Percentiles rank a stretch among this genome's conserved stretches.
Evolutionary conservation across 179 eudicot genomes (phyloP).

Genomic region (Pouteria campechiana): DNA sequence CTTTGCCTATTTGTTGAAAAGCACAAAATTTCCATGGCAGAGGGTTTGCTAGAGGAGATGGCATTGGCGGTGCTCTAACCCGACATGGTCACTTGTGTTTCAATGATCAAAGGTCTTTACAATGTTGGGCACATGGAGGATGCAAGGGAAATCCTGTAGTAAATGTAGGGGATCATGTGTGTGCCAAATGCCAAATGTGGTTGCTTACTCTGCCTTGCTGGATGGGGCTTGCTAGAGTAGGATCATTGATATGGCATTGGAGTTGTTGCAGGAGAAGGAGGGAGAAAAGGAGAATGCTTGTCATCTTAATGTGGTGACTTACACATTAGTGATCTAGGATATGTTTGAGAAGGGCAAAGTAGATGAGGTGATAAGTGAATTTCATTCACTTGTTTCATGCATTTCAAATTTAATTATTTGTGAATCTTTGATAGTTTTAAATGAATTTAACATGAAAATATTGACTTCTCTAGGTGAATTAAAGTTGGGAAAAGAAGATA

Average conservation of each 20-base stretch:
- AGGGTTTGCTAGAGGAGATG: conserved; percentile 58
- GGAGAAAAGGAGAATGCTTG: conserved; percentile 45
- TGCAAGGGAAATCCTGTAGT: conserved; percentile 44
- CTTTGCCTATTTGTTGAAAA: conserved; percentile 50
- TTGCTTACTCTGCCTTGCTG: conserved; percentile 50
- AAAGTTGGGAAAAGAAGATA: no score
- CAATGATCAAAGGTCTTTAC: conserved; percentile 58
- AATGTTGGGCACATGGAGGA: conserved; percentile 46
- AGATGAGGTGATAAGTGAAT: no score
- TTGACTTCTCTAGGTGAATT: no score
- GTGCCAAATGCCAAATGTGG: conserved; percentile 46
- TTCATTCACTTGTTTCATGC: no score
- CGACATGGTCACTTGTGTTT: conserved; percentile 61
- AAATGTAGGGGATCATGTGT: conserved; percentile 49
- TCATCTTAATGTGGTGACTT: conserved; percentile 58
- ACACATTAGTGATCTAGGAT: conserved; percentile 47
- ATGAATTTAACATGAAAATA: no score
- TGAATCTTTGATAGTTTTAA: no score
- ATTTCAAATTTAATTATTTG: no score
- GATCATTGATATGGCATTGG: conserved; percentile 41
- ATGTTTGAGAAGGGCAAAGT: conserved; percentile 44
- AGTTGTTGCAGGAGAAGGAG: conserved; percentile 61
- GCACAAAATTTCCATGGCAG: conserved; percentile 36
- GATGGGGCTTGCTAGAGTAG: conserved; percentile 63
- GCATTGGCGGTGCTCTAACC: conserved; percentile 33